Conservation (phyloP, 2,329 filamentous ascomycete genomes). For the Aspergillus felis region DNA sequence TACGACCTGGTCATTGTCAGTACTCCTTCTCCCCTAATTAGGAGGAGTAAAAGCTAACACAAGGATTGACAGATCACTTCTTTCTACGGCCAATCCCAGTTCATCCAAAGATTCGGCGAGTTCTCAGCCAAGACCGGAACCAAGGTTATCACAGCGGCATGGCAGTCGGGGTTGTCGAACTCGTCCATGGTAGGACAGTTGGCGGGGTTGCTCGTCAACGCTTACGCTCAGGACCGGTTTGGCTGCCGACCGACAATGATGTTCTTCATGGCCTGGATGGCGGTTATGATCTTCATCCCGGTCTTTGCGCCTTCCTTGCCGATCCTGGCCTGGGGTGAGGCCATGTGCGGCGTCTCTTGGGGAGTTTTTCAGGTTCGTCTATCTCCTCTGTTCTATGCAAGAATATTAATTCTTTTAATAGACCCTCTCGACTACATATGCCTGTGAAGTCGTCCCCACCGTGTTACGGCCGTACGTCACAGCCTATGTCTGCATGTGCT, state of each 20-base stretch:
- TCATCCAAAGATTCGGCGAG: slow-evolving; percentile 6
- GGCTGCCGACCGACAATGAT: slow-evolving; percentile 23
- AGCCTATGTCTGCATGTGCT: slow-evolving; percentile 26
- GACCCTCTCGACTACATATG: slow-evolving; percentile 18
- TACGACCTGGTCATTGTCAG: slow-evolving; percentile 17
- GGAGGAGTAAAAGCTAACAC: not conserved
- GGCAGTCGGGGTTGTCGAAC: slow-evolving; percentile 25
- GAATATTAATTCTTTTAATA: not conserved
- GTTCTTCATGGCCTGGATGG: slow-evolving; percentile 10
- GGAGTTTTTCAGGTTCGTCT: slow-evolving; percentile 8
- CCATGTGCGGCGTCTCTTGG: slow-evolving; percentile 10
- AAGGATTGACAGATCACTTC: slow-evolving; percentile 2
- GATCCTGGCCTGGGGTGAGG: slow-evolving; percentile 5
- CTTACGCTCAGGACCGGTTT: slow-evolving; percentile 20
- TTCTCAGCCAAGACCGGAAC: not conserved
- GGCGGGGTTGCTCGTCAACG: slow-evolving; percentile 20
- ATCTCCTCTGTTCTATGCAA: not conserved
- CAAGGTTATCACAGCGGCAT: slow-evolving; percentile 20
- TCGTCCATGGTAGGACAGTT: slow-evolving; percentile 14
- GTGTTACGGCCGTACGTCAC: slow-evolving; percentile 27
- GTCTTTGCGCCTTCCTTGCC: slow-evolving; percentile 8
- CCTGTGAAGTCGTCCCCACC: slow-evolving; percentile 29
- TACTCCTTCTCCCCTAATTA: not conserved
- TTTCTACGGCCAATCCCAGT: slow-evolving; percentile 9
- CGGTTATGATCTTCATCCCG: slow-evolving; percentile 12